A percentile compares a stretch with the other conserved stretches of the same genome.
phyloP scores from a whole-genome alignment of 371 early-diverging fungal species.

The Mucor circinelloides region DNA sequence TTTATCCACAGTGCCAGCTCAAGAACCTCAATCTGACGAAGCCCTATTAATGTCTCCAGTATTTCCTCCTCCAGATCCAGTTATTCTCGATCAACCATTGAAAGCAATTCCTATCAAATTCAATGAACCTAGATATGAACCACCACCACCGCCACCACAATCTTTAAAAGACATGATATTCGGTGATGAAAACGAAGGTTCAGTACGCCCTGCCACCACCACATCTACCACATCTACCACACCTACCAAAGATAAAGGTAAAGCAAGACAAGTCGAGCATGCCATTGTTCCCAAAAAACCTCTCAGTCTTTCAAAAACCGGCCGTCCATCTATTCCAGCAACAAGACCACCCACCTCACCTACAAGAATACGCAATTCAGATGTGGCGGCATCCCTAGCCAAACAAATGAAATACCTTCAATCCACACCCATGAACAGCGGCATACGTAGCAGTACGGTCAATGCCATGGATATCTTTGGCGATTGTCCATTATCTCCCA shows the following conservation, averaged over 20 bases:
- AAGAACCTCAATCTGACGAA: background rate
- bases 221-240: too few relatives aligned
- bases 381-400: background rate
- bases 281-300: background rate
- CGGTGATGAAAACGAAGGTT: background rate
- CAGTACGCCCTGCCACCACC: background rate
- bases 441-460: background rate
- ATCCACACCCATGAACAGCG: slow-evolving; percentile 7
- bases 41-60: background rate
- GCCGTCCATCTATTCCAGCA: background rate
- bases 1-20: background rate
- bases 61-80: background rate
- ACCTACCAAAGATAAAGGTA: slow-evolving; percentile 15
- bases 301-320: slow-evolving; percentile 13
- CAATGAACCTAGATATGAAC: background rate
- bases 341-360: background rate
- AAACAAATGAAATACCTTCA: slow-evolving; percentile 3
- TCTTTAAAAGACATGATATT: background rate
- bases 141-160: background rate
- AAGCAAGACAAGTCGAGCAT: slow-evolving; percentile 12
- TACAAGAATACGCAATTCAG: background rate
- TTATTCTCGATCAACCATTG: background rate
- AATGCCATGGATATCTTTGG: slow-evolving; percentile 8
- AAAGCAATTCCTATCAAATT: background rate
- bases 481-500: slow-evolving; percentile 7